These are phyloP conservation scores for Alternaria sp. DNA, from an alignment of 2,329 filamentous ascomycete genomes.

Conservation along the genomic window DNA sequence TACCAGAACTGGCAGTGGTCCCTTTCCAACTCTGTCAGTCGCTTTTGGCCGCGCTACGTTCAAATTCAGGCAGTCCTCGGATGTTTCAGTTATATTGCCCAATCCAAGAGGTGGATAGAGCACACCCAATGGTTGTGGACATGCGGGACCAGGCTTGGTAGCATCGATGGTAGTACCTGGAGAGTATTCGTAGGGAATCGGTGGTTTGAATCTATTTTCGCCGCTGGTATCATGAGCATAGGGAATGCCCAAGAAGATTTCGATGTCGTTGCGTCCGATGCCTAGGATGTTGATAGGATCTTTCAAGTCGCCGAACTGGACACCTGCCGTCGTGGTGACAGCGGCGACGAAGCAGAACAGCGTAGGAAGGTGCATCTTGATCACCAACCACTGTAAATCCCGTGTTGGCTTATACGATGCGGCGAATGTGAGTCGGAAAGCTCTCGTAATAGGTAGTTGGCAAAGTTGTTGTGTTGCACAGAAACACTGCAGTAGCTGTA, in stretches of 20 bases:
- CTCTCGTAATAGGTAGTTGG: not conserved
- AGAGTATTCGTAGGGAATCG: conserved; percentile 42
- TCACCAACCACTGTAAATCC: not conserved
- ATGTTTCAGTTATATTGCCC: conserved; percentile 44
- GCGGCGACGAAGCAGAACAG: conserved; percentile 11
- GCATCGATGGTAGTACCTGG: conserved; percentile 48
- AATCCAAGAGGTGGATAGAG: conserved; percentile 37
- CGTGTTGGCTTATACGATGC: not conserved
- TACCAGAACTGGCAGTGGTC: conserved; percentile 59
- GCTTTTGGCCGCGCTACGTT: conserved; percentile 64
- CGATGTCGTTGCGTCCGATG: conserved; percentile 52
- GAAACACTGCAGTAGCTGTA: not conserved
- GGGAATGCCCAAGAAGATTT: conserved; percentile 57
- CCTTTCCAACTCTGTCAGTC: conserved; percentile 32
- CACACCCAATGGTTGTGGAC: conserved; percentile 51
- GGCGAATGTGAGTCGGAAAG: not conserved
- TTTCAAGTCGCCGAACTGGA: conserved; percentile 5
- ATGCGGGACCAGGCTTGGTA: conserved; percentile 52
- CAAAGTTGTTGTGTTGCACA: conserved; percentile 3
- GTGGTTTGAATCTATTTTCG: conserved; percentile 56
- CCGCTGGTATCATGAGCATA: conserved; percentile 58
- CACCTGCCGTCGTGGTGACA: conserved; percentile 9
- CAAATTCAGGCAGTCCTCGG: conserved; percentile 66
- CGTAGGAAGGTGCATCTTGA: conserved; percentile 9
- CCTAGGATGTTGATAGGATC: conserved; percentile 52